Evolutionary conservation across 345 rosid species (phyloP).

Genomic region (Citrus sinensis): DVS_A1.0 CM039164.1:18491501-18492000

Average conservation of each 20-base stretch:
- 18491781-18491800: not conserved
- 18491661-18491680: not conserved
- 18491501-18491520: too few species aligned
- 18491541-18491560: too few species aligned
- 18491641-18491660: not conserved
- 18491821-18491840: not conserved
- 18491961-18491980: not conserved
- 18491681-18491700: not conserved
- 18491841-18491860: not conserved
- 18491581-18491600: not conserved
- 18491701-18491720: not conserved
- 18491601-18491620: not conserved
- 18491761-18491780: not conserved
- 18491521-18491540: too few species aligned
- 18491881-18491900: not conserved
- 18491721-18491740: not conserved
- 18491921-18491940: not conserved
- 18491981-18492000: not conserved
- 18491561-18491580: not conserved
- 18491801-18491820: not conserved
- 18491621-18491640: not conserved
- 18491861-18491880: not conserved
- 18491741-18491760: too few species aligned
- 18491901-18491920: not conserved
- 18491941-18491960: constrained; percentile 9